These are phyloP conservation scores for Lipomyces sp. DNA, from an alignment of 805 yeast species.

Conservation along the genomic window DNA sequence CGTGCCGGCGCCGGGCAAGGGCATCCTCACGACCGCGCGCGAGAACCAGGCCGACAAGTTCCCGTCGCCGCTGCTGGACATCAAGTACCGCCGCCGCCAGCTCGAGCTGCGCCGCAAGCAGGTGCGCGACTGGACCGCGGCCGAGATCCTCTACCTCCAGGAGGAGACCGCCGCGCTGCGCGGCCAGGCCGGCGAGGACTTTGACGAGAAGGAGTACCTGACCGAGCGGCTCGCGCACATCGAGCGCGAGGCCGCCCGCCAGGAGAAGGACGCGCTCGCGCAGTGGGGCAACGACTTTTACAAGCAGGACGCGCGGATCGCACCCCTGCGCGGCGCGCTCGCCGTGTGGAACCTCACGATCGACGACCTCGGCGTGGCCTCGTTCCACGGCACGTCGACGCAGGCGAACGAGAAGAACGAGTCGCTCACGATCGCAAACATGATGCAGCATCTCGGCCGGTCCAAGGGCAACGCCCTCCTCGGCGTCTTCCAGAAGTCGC, in stretches of 20 bases:
- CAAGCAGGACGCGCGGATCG: slow-evolving; percentile 85
- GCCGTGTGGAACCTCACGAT: slow-evolving; percentile 89
- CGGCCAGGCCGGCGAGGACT: slow-evolving; percentile 43
- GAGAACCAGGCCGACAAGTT: slow-evolving; percentile 82
- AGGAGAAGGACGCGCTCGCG: slow-evolving; percentile 80
- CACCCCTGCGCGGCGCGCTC: slow-evolving; percentile 95
- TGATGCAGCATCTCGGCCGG: slow-evolving; percentile 95
- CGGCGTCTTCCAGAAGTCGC: slow-evolving; percentile 98
- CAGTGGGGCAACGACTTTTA: slow-evolving; percentile 96
- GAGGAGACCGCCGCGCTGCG: slow-evolving; percentile 63
- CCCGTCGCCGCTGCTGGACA: slow-evolving; percentile 76
- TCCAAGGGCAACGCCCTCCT: slow-evolving; percentile 95
- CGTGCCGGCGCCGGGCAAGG: slow-evolving; percentile 99
- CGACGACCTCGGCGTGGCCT: slow-evolving; percentile 94
- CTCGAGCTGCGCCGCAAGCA: slow-evolving; percentile 72
- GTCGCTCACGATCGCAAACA: slow-evolving; percentile 80
- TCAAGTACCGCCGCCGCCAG: slow-evolving; percentile 92
- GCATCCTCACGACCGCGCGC: slow-evolving; percentile 96
- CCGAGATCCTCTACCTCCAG: slow-evolving; percentile 66
- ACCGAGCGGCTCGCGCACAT: slow-evolving; percentile 86
- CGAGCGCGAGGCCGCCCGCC: slow-evolving; percentile 76
- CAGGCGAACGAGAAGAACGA: slow-evolving; percentile 99
- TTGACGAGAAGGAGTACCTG: slow-evolving; percentile 51
- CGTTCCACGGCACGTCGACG: slow-evolving; percentile 99
- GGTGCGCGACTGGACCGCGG: slow-evolving; percentile 78